Conservation (phyloP, 768 basidiomycete species). For the Mrakia hoshinonis region DNA sequence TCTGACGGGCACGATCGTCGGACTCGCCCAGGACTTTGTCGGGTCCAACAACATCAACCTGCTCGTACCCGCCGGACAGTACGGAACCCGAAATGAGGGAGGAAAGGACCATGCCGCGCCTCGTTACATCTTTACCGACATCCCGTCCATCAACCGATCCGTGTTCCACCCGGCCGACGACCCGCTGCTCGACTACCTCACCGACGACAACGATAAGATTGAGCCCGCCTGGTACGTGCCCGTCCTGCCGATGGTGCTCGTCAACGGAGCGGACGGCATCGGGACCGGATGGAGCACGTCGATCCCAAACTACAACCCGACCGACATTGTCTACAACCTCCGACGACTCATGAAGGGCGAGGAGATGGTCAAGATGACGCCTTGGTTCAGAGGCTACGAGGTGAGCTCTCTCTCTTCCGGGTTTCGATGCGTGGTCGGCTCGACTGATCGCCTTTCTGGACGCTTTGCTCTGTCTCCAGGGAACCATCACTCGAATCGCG, state of each 20-base stretch:
- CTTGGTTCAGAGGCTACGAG: constrained; percentile 93
- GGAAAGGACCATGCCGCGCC: constrained; percentile 95
- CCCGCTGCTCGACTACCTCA: constrained; percentile 68
- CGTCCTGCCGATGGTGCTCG: constrained; percentile 70
- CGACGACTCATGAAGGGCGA: constrained; percentile 77
- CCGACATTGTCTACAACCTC: constrained; percentile 79
- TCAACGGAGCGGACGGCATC: constrained; percentile 96
- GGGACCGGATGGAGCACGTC: constrained; percentile 97
- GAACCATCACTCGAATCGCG: constrained; percentile 19
- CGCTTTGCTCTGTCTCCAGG: background rate
- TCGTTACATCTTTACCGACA: constrained; percentile 87
- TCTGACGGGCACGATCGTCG: constrained; percentile 81
- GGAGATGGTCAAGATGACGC: constrained; percentile 72
- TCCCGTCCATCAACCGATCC: constrained; percentile 61
- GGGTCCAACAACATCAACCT: constrained; percentile 93
- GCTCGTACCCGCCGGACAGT: constrained; percentile 81
- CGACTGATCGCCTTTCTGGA: background rate
- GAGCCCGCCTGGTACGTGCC: constrained; percentile 96
- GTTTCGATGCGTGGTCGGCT: background rate
- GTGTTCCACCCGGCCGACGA: constrained; percentile 80
- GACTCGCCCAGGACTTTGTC: constrained; percentile 85
- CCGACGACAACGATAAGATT: constrained; percentile 74
- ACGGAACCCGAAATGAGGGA: constrained; percentile 74
- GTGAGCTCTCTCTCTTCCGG: constrained; percentile 32
- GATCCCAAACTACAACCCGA: constrained; percentile 85